A percentile compares a stretch with the other conserved stretches of the same genome.
These are phyloP conservation scores for Tilletia setariae DNA, from an alignment of 1,284 basidiomycete species.

Conservation along the genomic window DNA sequence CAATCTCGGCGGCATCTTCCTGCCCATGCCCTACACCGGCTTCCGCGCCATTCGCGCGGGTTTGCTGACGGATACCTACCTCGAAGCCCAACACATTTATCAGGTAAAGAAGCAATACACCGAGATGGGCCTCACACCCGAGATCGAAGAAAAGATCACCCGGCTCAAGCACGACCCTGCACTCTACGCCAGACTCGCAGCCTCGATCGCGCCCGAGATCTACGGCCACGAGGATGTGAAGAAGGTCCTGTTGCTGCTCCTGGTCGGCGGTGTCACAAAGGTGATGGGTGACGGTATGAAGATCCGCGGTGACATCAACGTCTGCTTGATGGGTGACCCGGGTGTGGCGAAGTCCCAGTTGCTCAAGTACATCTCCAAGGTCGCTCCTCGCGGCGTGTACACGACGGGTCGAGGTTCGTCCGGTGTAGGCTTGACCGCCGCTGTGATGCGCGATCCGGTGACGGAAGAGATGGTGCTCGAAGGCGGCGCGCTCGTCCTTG, in stretches of 20 bases:
- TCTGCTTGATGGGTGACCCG: slow-evolving; percentile 98
- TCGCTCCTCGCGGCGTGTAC: slow-evolving; percentile 95
- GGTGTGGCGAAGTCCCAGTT: slow-evolving; percentile 99
- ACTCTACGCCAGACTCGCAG: slow-evolving; percentile 76
- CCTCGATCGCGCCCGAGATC: slow-evolving; percentile 89
- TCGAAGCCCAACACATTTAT: slow-evolving; percentile 83
- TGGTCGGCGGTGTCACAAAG: slow-evolving; percentile 95
- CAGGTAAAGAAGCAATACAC: slow-evolving; percentile 98
- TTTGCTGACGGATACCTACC: slow-evolving; percentile 92
- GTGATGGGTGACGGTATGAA: slow-evolving; percentile 95
- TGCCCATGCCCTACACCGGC: slow-evolving; percentile 84
- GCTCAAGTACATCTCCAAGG: slow-evolving; percentile 96
- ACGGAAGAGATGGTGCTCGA: slow-evolving; percentile 99
- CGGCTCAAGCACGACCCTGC: slow-evolving; percentile 70
- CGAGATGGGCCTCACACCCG: slow-evolving; percentile 75
- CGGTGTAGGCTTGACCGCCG: slow-evolving; percentile 95
- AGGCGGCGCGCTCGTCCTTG: slow-evolving; percentile 95
- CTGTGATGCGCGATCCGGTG: slow-evolving; percentile 98
- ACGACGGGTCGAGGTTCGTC: slow-evolving; percentile 97
- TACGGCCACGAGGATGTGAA: slow-evolving; percentile 98
- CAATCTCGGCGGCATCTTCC: slow-evolving; percentile 81
- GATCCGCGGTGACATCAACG: slow-evolving; percentile 94
- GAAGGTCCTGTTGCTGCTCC: slow-evolving; percentile 86
- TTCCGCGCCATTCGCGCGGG: slow-evolving; percentile 88
- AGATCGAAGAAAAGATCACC: slow-evolving; percentile 70